Conservation (phyloP, 2,329 filamentous ascomycete genomes). For the Talaromyces atroroseus region DNA sequence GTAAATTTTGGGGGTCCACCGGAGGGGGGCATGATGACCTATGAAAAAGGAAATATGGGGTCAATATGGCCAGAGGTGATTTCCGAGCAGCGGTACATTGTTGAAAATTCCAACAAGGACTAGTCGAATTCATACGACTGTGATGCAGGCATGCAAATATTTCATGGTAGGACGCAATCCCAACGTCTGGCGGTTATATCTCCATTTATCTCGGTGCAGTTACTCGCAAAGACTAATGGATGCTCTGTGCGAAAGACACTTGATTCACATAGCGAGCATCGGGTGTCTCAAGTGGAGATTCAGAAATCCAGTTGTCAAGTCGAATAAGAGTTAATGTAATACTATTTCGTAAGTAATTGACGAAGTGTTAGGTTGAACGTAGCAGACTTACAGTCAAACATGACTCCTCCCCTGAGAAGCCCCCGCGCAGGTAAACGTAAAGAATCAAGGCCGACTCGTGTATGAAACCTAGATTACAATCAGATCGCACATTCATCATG, state of each 20-base stretch:
- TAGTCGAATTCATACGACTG: neutral
- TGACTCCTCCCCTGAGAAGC: constrained; percentile 38
- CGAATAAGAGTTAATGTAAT: constrained; percentile 14
- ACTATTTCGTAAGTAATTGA: constrained; percentile 8
- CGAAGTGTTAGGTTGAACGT: neutral
- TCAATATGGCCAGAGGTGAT: neutral
- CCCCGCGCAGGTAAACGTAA: constrained; percentile 42
- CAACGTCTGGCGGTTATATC: neutral
- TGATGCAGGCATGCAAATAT: neutral
- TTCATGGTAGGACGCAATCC: neutral
- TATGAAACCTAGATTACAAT: constrained; percentile 33
- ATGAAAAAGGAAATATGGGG: neutral
- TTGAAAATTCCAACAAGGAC: neutral
- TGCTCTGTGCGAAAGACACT: neutral
- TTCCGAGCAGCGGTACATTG: neutral
- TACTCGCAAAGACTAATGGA: neutral
- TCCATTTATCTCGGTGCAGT: neutral
- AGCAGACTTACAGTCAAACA: constrained; percentile 39
- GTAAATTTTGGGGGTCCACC: neutral
- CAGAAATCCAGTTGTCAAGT: constrained; percentile 1
- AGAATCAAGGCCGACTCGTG: constrained; percentile 42
- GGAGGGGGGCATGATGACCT: neutral
- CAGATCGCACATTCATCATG: neutral
- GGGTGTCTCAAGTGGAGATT: neutral
- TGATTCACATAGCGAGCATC: neutral